Conservation (phyloP, 1,284 basidiomycete genomes). For the Trichosporon sp. region DNA sequence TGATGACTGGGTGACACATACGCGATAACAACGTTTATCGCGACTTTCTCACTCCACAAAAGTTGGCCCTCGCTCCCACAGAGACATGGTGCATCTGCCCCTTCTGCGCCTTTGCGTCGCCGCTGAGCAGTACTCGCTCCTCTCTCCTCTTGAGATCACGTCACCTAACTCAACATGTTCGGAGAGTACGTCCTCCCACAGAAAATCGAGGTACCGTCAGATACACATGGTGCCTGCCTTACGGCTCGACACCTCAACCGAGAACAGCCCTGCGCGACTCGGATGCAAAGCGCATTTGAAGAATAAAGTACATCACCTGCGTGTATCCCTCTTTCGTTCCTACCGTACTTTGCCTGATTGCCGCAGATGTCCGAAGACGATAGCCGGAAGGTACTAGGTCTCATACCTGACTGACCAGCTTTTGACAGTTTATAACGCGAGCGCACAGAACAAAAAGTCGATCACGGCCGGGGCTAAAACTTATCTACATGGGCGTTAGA, state of each 20-base stretch:
- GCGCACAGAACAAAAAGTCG: background rate
- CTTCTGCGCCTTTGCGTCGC: background rate
- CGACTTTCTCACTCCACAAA: slow-evolving; percentile 10
- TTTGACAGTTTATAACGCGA: background rate
- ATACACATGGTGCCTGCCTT: background rate
- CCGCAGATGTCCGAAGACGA: background rate
- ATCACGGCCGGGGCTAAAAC: background rate
- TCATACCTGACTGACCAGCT: background rate
- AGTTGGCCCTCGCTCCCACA: background rate
- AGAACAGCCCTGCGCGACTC: background rate
- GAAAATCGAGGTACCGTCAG: background rate
- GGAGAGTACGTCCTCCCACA: background rate
- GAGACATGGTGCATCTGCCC: background rate
- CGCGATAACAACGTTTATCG: background rate
- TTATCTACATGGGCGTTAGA: background rate
- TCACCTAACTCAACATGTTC: background rate
- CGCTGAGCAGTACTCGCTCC: background rate
- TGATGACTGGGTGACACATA: background rate
- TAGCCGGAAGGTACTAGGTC: background rate
- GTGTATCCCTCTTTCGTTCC: background rate
- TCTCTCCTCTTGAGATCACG: too few species aligned
- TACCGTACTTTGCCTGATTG: background rate
- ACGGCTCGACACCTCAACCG: background rate
- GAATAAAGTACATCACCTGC: slow-evolving; percentile 1
- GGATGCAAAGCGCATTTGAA: background rate